Percentiles rank a stretch among this genome's conserved stretches.
phyloP scores from a whole-genome alignment of 345 rosid genomes.

The Syzygium grande region DNA sequence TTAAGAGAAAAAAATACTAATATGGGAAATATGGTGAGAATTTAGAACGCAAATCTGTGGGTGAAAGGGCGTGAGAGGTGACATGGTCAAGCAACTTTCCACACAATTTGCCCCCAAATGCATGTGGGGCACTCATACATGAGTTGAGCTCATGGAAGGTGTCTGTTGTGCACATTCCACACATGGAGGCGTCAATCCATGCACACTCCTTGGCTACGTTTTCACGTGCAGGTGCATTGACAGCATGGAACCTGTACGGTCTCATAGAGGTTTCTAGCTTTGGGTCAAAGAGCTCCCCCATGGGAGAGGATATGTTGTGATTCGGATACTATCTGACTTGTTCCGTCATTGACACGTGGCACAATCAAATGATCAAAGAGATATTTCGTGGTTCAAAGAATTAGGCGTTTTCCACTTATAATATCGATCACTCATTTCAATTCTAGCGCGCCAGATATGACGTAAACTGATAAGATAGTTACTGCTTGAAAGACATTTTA shows the following conservation, averaged over 20 bases:
- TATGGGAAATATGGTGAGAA: background rate
- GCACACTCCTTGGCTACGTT: background rate
- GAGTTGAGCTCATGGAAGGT: conserved; percentile 6
- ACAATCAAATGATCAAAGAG: background rate
- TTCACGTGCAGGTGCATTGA: conserved; percentile 5
- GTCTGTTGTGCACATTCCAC: background rate
- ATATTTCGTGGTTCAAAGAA: background rate
- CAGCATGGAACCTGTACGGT: background rate
- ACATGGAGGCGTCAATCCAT: background rate
- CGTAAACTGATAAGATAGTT: background rate
- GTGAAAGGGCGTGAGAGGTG: background rate
- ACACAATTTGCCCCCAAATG: background rate
- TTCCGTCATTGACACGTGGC: background rate
- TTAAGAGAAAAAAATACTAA: background rate
- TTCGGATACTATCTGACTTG: background rate
- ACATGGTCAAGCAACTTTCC: conserved; percentile 1
- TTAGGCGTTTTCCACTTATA: background rate
- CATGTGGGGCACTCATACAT: background rate
- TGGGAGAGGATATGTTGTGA: background rate
- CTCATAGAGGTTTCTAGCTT: background rate
- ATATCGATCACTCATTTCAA: background rate
- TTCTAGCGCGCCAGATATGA: fast-evolving
- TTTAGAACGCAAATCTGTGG: background rate
- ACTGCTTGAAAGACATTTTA: background rate
- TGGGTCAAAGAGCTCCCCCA: background rate